Evolutionary conservation across 2,329 filamentous ascomycete species (phyloP), one percentile per base, ranked within the genome.

Genomic region (Calonectria leucothoes): DNA sequence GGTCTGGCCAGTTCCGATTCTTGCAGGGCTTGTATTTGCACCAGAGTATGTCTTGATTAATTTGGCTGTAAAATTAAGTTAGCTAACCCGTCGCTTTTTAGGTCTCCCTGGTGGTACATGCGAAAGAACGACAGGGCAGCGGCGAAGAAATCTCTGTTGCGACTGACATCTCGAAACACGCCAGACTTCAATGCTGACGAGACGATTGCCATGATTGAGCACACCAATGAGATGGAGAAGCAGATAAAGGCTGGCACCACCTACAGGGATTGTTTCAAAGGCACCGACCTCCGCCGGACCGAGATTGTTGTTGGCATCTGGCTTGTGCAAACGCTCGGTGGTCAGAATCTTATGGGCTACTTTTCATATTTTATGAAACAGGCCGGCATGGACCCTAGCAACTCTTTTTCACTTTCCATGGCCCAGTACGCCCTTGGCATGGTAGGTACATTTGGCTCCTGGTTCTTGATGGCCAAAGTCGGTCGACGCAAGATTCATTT

Each of bases 181-280:
- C 79, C 83, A 27, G 75, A 77, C 33, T 87, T 88, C 75, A 86
- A 89, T 73, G 80, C 82, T 5, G 86, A 89, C 71, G 84, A 88
- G 72, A 86, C 86, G 0, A 81, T 91, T 14, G 87, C 89, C 20
- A 86, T 91, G 87, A 90, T 91, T 77, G 84, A 87, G 42, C 86
- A 90, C 74, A 91, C 89, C 8, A 88, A 90, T 74, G 85, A 87
- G 78, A 80, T 88, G 70, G 88, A 90, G 76, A 86, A 86, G 76
- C 76, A 82, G 27, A 73, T 85, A 55, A 85, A 85, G 10, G 82
- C 83, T 10, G 88, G 88, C 1, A 84, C 85, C 0, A 83, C 78
- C 0, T 91, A 90, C 77, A 74, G 75, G 17, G 88, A 91, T 78
- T 89, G 88, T 78, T 91, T 92, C 83, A 85, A 83, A 42, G 88